Evolutionary conservation across 371 early-diverging fungal species (phyloP), one percentile per base, ranked within the genome.

Genomic region (Apophysomyces ossiformis): DNA sequence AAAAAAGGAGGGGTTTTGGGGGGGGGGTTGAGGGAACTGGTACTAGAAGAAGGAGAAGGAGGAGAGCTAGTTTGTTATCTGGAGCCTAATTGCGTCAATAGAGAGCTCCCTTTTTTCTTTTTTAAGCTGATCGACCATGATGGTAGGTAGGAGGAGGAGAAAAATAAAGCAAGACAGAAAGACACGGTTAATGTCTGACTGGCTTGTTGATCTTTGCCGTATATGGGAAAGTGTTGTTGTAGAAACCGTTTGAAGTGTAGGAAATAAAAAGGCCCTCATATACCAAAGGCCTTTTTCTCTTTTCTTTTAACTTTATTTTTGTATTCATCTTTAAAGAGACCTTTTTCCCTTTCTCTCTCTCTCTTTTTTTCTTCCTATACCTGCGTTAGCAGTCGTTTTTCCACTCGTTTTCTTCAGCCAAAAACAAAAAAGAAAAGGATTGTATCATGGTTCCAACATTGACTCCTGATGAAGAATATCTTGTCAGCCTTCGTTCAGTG

Each of bases 401-500:
- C 21, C 63, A 47, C 41, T 67, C 41, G n/a, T 45, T 45, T 64
- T 62, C 16, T 63, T 63, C 57, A 26, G 32, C 32, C 32, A 26
- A 26, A 1, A 26, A 26, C 32, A 26, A 26, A 26, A 26, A 26
- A 26, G 26, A 26, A 26, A 26, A 26, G 32, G 35, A 7, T 26
- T 39, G 41, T 35, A 58, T 57, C 66, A 69, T 65, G 75, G 71
- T 68, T 66, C 61, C 74, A n/a, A 67, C 69, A 60, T 61, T 65
- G 38, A 41, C 69, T 15, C 58, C 72, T 15, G 68, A 76, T 58
- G 77, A 78, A 57, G 54, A 50, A 26, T 87, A 92, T 69, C 80
- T 95, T 21, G 75, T 81, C 56, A 89, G 93, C 35, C 85, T 96
- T 57, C 78, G 76, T 16, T 87, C 95, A 11, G 89, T 96, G 13